Conservation (phyloP, 2,329 filamentous ascomycete genomes). For the Colletotrichum cordylinicola region DNA sequence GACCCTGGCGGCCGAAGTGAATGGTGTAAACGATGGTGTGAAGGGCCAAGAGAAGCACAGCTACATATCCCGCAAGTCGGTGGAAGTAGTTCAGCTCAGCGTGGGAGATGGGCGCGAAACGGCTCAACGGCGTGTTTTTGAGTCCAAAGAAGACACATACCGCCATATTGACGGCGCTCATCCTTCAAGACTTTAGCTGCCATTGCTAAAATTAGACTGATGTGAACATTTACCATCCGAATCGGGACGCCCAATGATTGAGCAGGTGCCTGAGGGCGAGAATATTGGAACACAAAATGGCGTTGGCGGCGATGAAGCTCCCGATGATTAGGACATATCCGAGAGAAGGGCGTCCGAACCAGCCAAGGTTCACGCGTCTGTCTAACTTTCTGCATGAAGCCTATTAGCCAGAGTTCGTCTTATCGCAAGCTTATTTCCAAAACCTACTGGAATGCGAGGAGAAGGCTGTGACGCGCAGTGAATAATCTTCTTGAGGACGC, state of each 20-base stretch:
- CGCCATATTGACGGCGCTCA: constrained; percentile 45
- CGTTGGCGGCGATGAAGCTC: neutral
- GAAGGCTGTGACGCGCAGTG: too few relatives aligned
- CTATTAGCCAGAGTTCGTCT: neutral
- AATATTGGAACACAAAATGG: neutral
- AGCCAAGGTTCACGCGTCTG: neutral
- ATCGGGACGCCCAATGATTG: constrained; percentile 24
- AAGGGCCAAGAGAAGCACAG: constrained; percentile 37
- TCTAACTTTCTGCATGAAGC: neutral
- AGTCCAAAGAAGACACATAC: constrained; percentile 49
- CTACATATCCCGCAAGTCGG: constrained; percentile 48
- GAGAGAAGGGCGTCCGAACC: neutral
- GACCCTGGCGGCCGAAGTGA: constrained; percentile 30
- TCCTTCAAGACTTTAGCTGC: constrained; percentile 36
- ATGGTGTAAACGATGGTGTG: constrained; percentile 41
- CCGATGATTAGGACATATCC: neutral
- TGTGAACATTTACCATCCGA: constrained; percentile 25
- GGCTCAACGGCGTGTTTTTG: constrained; percentile 53
- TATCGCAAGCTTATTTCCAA: neutral
- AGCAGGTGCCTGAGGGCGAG: neutral
- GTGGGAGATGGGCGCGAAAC: constrained; percentile 43
- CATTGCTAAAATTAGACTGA: neutral
- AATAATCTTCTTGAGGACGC: too few relatives aligned
- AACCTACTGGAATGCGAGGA: neutral
- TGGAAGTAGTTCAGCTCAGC: constrained; percentile 54